phyloP scores from a whole-genome alignment of 495 filamentous ascomycete genomes.

The Extremus antarcticus region DNA sequence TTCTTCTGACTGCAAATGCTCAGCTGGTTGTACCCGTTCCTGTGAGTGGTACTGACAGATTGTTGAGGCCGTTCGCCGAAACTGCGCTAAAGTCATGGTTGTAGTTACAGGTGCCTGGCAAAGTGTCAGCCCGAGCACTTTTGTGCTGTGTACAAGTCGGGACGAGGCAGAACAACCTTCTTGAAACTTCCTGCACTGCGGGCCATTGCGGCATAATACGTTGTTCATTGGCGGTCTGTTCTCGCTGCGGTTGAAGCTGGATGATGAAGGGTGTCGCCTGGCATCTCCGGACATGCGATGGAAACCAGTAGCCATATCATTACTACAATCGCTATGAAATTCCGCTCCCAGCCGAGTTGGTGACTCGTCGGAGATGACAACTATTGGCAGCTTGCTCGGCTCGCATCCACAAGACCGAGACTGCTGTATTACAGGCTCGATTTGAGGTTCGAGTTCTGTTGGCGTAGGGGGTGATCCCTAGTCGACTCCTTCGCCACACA shows the following conservation, averaged over 20 bases:
- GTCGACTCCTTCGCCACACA: too few species aligned
- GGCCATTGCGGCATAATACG: constrained; percentile 17
- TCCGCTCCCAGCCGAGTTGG: neutral
- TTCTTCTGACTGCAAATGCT: constrained; percentile 50
- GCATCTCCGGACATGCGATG: constrained; percentile 17
- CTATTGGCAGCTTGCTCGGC: neutral
- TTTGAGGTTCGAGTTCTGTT: too few species aligned
- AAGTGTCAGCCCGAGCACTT: neutral
- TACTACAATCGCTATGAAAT: neutral
- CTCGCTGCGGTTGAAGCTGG: constrained; percentile 8
- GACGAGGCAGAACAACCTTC: constrained; percentile 6
- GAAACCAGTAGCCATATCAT: constrained; percentile 18
- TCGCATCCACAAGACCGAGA: neutral
- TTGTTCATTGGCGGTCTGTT: constrained; percentile 15
- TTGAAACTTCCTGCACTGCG: constrained; percentile 18
- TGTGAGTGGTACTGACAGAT: constrained; percentile 6
- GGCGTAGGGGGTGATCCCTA: too few species aligned
- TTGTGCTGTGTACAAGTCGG: too few species aligned
- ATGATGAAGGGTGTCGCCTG: constrained; percentile 8
- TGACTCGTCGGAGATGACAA: neutral
- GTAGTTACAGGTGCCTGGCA: constrained; percentile 17
- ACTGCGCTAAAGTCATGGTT: constrained; percentile 18
- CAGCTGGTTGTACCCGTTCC: constrained; percentile 1
- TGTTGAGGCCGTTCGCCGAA: constrained; percentile 6
- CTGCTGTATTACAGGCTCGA: too few species aligned